Evolutionary conservation across 208 protist species (phyloP), one percentile per base, ranked within the genome.

Genomic region (Trypanosoma theileri): DNA sequence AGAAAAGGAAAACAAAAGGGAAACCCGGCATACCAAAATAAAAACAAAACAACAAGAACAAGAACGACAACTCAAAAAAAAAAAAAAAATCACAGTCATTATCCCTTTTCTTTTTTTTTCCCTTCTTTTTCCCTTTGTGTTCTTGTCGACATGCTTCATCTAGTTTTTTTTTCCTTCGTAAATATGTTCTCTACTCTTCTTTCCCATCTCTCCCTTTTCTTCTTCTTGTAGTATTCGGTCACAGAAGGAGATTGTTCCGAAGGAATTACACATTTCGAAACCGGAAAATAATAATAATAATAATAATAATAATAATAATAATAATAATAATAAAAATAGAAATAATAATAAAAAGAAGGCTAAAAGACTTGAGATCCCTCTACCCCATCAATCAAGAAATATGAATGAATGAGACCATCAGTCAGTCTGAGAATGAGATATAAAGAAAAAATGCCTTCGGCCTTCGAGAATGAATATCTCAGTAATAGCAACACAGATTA

Each of bases 1-100:
- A 56, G 24, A 56, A 56, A 56, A 16, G 44, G 50, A 60, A 52
- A 59, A 64, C 52, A 48, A 64, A 24, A 59, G 60, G 26, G 70
- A 22, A 65, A 40, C 42, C 22, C 16, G 16, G 54, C 10, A 13
- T 42, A 10, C 53, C 35, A 45, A 48, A 70, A 9, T 31, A 69
- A 69, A 58, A 52, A 66, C 45, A 61, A 4, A 59, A 19, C 24
- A 50, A 50, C 19, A 31, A 24, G 1, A 74, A 21, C 6, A 60
- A 21, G 1, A 59, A 40, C 40, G 45, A 31, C 14, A 68, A 26
- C 59, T 54, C 35, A 70, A 35, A 50, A 50, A 21, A 41, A 61
- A 67, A 54, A 73, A 60, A 66, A 44, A 50, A 19, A 60, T 45
- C 22, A 53, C 11, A 64, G 28, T 19, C 46, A 61, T 16, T 22